Evolutionary conservation across 495 filamentous ascomycete species (phyloP).

Genomic region (Baudoinia panamericana): DNA sequence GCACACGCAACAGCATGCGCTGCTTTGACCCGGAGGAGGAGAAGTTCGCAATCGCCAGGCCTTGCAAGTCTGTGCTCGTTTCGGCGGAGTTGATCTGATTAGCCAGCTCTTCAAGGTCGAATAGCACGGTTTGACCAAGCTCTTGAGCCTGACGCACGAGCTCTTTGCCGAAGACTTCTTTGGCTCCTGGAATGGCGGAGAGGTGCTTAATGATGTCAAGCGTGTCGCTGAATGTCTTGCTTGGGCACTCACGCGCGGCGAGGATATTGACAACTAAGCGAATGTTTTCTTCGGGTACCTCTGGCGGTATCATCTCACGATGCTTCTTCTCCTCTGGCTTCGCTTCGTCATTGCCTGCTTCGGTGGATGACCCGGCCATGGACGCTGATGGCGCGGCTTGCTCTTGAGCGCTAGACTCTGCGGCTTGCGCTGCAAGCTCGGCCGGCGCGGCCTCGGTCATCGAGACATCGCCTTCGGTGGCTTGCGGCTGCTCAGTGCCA

Average conservation of each 20-base stretch:
- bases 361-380: slow-evolving; percentile 19
- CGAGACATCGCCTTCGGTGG: slow-evolving; percentile 18
- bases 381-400: background rate
- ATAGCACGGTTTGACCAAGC: slow-evolving; percentile 69
- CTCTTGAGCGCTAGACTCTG: too few relatives aligned
- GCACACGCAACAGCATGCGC: slow-evolving; percentile 81
- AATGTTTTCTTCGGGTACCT: slow-evolving; percentile 80
- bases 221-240: slow-evolving; percentile 92
- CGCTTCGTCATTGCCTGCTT: slow-evolving; percentile 18
- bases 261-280: slow-evolving; percentile 90
- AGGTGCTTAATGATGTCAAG: slow-evolving; percentile 96
- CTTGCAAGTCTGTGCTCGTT: slow-evolving; percentile 86
- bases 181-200: slow-evolving; percentile 79
- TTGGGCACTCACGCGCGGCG: slow-evolving; percentile 86
- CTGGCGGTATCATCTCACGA: slow-evolving; percentile 62
- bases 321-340: slow-evolving; percentile 48
- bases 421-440: slow-evolving; percentile 1
- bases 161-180: slow-evolving; percentile 80
- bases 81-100: slow-evolving; percentile 75
- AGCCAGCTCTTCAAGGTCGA: slow-evolving; percentile 74
- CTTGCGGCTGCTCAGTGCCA: slow-evolving; percentile 16
- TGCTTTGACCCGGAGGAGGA: slow-evolving; percentile 91
- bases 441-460: slow-evolving; percentile 15
- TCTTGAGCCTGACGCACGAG: slow-evolving; percentile 72
- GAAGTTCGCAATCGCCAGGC: slow-evolving; percentile 85